Evolutionary conservation across 2,329 filamentous ascomycete species (phyloP).

Genomic region (Daldinia sp.): DNA sequence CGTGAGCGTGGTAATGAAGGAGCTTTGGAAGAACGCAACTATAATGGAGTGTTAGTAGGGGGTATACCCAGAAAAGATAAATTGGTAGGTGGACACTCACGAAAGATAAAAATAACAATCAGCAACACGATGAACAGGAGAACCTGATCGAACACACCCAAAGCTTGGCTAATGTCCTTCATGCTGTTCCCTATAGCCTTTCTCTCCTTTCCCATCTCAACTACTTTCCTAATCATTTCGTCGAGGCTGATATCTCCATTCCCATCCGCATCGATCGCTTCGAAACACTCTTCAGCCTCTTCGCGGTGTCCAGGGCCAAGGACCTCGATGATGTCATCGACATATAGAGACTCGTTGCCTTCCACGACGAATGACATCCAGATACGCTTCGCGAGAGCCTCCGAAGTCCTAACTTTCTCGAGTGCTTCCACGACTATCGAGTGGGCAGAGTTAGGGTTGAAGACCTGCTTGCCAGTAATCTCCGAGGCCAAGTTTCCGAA

Average conservation of each 20-base stretch:
- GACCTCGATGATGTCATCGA: constrained; percentile 88
- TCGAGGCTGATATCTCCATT: constrained; percentile 96
- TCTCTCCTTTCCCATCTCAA: constrained; percentile 85
- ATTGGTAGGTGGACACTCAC: constrained; percentile 58
- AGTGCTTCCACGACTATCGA: constrained; percentile 90
- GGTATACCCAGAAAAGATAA: no score
- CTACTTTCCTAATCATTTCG: constrained; percentile 91
- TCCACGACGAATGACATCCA: constrained; percentile 99
- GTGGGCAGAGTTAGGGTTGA: constrained; percentile 91
- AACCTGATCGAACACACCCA: constrained; percentile 89
- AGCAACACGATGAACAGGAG: constrained; percentile 84
- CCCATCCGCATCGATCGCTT: constrained; percentile 82
- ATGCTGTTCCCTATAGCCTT: constrained; percentile 93
- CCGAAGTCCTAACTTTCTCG: constrained; percentile 84
- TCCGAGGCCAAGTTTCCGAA: constrained; percentile 95
- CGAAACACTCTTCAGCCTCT: constrained; percentile 89
- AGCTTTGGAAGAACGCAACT: constrained; percentile 90
- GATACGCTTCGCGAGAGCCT: constrained; percentile 92
- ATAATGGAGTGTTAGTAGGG: constrained; percentile 17
- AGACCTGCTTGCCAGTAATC: constrained; percentile 94
- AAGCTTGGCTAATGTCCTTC: constrained; percentile 97
- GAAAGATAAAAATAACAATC: constrained; percentile 84
- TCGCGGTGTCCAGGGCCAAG: constrained; percentile 78
- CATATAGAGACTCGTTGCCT: constrained; percentile 80
- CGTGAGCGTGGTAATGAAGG: constrained; percentile 85